These are phyloP conservation scores for Ophiognomonia clavigignenti-juglandacearum DNA, from an alignment of 2,329 filamentous ascomycete species.

Conservation along the genomic window DNA sequence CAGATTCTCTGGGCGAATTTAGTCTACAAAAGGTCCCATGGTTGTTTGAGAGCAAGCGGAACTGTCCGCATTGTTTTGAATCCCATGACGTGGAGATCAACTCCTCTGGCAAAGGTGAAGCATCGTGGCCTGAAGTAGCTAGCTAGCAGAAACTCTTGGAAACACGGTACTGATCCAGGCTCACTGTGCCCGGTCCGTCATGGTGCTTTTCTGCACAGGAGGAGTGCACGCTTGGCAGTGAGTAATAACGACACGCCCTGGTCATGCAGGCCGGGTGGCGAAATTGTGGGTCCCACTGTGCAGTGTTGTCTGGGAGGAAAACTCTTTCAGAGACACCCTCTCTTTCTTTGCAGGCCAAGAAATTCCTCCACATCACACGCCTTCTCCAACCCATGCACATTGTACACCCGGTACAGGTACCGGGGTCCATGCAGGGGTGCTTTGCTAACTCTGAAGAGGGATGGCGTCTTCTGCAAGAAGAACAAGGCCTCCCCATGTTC, in stretches of 20 bases:
- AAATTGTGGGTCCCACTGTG: background rate
- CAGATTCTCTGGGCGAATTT: too few relatives aligned
- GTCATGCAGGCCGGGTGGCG: background rate
- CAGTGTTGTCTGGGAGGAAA: conserved; percentile 2
- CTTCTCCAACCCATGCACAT: too few relatives aligned
- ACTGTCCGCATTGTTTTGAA: too few relatives aligned
- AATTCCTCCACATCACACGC: conserved; percentile 13
- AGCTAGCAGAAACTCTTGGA: background rate
- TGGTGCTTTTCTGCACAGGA: background rate
- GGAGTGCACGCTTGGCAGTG: background rate
- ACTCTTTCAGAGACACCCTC: conserved; percentile 13
- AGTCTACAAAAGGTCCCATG: too few relatives aligned
- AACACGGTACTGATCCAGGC: background rate
- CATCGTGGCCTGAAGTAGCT: background rate
- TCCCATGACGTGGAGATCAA: background rate
- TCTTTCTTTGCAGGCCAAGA: too few relatives aligned
- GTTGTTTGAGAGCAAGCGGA: too few relatives aligned
- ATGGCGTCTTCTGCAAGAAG: conserved; percentile 6
- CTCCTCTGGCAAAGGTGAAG: background rate
- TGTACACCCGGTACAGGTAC: too few relatives aligned
- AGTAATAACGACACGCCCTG: background rate
- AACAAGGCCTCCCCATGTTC: conserved; percentile 15
- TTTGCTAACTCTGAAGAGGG: background rate
- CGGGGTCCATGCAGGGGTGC: conserved; percentile 7
- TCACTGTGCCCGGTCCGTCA: background rate